Conservation (phyloP, 371 early-diverging fungal species). For the Mortierella sp. region DNA sequence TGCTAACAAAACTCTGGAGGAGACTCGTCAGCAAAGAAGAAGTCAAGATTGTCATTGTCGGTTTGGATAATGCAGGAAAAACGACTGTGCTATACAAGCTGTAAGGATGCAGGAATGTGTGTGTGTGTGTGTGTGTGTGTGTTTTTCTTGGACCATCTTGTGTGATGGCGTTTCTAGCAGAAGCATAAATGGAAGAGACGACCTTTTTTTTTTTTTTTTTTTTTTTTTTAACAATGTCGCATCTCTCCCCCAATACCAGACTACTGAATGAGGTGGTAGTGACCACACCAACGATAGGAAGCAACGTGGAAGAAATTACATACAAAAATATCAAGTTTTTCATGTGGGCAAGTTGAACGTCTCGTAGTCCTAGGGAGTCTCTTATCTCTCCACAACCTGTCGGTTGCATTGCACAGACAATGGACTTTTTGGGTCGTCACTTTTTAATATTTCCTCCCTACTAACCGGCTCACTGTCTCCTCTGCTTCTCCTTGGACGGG, state of each 20-base stretch:
- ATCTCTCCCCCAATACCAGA: constrained; percentile 38
- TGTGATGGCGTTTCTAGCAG: background rate
- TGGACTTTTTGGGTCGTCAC: background rate
- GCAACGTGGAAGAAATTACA: constrained; percentile 75
- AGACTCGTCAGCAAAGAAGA: constrained; percentile 56
- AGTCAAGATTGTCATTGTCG: constrained; percentile 71
- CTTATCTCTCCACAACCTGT: background rate
- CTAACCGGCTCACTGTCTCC: background rate
- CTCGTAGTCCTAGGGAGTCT: background rate
- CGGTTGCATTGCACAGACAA: too few species aligned
- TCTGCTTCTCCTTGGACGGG: background rate
- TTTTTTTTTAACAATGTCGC: background rate
- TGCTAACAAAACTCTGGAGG: constrained; percentile 56
- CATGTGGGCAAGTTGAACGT: constrained; percentile 71
- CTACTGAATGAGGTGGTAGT: constrained; percentile 76
- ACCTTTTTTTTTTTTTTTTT: background rate
- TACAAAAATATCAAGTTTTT: constrained; percentile 80
- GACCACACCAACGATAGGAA: constrained; percentile 81
- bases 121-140: too few species aligned
- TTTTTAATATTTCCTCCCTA: background rate
- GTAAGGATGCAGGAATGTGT: constrained; percentile 43
- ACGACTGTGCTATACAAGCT: constrained; percentile 70
- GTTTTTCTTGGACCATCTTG: background rate
- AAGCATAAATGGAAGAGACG: too few species aligned
- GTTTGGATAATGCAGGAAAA: constrained; percentile 80